phyloP scores from a whole-genome alignment of 768 basidiomycete genomes.

The Hygrophorus russula region DNA sequence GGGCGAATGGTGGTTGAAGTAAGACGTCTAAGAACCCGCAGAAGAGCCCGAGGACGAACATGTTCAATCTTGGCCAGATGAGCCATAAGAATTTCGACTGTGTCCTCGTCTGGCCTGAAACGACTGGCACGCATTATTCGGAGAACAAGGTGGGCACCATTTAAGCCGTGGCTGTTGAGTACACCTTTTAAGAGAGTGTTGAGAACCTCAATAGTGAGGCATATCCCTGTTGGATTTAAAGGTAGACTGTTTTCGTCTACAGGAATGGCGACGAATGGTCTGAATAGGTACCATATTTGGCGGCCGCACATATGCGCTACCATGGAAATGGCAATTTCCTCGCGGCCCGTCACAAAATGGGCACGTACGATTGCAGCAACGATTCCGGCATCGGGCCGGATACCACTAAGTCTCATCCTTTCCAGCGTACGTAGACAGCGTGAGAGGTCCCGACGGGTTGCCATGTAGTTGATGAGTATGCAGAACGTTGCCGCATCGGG shows the following conservation, averaged over 20 bases:
- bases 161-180: conserved; percentile 37
- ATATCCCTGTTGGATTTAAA: conserved; percentile 18
- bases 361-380: conserved; percentile 46
- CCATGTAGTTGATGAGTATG: conserved; percentile 48
- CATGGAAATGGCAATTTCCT: conserved; percentile 39
- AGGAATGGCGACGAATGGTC: conserved; percentile 12
- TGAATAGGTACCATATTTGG: conserved; percentile 17
- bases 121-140: conserved; percentile 42
- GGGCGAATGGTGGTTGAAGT: conserved; percentile 29
- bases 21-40: conserved; percentile 35
- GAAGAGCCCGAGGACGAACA: conserved; percentile 32
- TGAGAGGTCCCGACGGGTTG: conserved; percentile 29
- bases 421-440: conserved; percentile 35
- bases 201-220: conserved; percentile 37
- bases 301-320: conserved; percentile 34
- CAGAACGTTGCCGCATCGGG: conserved; percentile 55
- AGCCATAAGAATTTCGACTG: conserved; percentile 42
- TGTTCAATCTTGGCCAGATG: conserved; percentile 35
- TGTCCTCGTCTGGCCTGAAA: conserved; percentile 41
- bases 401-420: conserved; percentile 30
- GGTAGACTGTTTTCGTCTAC: conserved; percentile 14
- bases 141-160: conserved; percentile 33
- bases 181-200: conserved; percentile 49
- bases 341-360: conserved; percentile 36
- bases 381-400: conserved; percentile 34